These are phyloP conservation scores for Ricinus communis DNA, from an alignment of 345 rosid species.

Conservation along the genomic window DNA sequence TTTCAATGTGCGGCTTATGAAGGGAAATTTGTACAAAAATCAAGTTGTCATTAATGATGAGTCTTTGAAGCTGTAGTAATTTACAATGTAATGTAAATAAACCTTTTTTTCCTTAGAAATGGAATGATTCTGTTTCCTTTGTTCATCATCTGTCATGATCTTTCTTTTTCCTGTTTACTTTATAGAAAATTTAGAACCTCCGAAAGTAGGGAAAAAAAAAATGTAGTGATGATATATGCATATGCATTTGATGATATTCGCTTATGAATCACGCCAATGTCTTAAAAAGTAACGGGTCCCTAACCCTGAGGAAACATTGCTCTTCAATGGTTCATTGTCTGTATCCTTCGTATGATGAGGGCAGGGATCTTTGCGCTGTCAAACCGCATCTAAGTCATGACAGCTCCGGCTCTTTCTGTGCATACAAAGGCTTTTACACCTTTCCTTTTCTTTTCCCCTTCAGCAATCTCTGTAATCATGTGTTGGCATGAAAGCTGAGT, in stretches of 20 bases:
- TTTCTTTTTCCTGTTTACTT: no score
- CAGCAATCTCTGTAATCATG: neutral
- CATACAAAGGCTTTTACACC: neutral
- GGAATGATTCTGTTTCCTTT: neutral
- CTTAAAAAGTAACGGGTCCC: neutral
- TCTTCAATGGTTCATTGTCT: neutral
- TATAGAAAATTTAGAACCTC: conserved; percentile 3
- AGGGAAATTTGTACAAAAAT: conserved; percentile 39
- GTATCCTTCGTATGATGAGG: neutral
- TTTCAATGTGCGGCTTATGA: conserved; percentile 19
- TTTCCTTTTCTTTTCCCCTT: no score
- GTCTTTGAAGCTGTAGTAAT: conserved; percentile 1
- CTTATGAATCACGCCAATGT: conserved; percentile 33
- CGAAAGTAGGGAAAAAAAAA: neutral
- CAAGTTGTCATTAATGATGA: conserved; percentile 22
- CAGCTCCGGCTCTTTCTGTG: neutral
- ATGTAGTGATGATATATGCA: neutral
- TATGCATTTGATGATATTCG: conserved; percentile 19
- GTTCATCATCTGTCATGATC: neutral
- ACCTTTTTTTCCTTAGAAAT: neutral
- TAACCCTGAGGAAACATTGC: neutral
- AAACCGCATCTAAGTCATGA: neutral
- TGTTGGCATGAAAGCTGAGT: neutral
- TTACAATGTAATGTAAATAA: conserved; percentile 15
- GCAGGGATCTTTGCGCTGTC: neutral